Conservation (phyloP, 306 rosid species). For the Betula pendula region DNA sequence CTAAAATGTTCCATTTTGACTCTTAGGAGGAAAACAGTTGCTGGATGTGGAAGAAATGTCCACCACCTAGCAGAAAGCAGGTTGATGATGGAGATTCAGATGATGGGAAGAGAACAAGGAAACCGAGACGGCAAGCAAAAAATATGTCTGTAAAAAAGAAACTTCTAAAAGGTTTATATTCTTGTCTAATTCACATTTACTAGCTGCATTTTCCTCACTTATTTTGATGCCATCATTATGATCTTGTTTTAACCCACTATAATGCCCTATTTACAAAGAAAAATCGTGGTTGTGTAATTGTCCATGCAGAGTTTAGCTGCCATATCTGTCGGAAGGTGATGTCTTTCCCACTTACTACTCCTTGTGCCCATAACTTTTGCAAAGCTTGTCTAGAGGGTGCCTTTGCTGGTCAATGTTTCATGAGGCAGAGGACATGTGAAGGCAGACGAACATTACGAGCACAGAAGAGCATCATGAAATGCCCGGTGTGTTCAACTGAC, state of each 20-base stretch:
- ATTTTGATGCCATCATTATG: background rate
- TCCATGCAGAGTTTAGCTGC: conserved; percentile 61
- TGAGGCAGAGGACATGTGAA: conserved; percentile 43
- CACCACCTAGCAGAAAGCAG: conserved; percentile 46
- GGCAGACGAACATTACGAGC: conserved; percentile 58
- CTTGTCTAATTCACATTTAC: background rate
- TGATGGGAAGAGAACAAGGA: conserved; percentile 17
- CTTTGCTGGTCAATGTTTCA: conserved; percentile 47
- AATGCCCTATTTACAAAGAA: background rate
- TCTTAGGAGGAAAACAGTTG: conserved; percentile 47
- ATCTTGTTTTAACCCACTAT: background rate
- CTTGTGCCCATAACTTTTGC: conserved; percentile 71
- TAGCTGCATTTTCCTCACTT: background rate
- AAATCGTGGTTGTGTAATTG: background rate
- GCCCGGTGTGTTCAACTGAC: conserved; percentile 67
- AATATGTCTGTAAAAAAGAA: conserved; percentile 24
- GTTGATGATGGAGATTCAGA: conserved; percentile 22
- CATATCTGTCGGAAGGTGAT: conserved; percentile 48
- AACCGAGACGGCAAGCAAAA: conserved; percentile 7
- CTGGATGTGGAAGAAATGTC: conserved; percentile 70
- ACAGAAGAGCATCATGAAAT: conserved; percentile 64
- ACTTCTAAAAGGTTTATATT: conserved; percentile 48
- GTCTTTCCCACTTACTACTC: conserved; percentile 57
- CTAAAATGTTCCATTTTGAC: background rate
- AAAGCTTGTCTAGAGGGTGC: conserved; percentile 61